These are phyloP conservation scores for Leishmania tropica DNA, from an alignment of 208 protist species.

Conservation along the genomic window DNA sequence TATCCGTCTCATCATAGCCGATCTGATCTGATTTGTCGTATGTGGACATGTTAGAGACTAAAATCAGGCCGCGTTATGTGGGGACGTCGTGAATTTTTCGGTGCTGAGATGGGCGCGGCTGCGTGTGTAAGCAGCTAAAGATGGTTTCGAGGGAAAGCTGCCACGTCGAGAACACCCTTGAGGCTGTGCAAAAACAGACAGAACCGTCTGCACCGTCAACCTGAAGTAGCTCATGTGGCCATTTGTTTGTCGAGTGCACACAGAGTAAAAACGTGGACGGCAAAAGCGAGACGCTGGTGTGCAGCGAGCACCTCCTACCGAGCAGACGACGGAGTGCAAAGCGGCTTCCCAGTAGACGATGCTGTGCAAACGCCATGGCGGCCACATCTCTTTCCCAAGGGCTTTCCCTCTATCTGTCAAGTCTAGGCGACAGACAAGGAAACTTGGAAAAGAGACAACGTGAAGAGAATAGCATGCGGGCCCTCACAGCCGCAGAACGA, in stretches of 20 bases:
- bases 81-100: neutral
- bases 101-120: neutral
- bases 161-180: neutral
- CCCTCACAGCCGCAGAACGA: neutral
- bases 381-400: neutral
- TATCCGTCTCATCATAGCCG: slow-evolving; percentile 83
- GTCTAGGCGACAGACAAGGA: neutral
- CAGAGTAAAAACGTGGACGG: neutral
- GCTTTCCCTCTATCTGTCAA: neutral
- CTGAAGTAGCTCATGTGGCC: neutral
- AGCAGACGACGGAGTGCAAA: neutral
- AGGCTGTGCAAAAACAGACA: neutral
- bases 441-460: neutral
- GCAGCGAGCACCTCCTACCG: neutral
- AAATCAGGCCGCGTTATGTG: no score
- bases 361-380: no score
- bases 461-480: neutral
- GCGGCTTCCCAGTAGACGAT: neutral
- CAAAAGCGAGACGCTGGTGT: neutral
- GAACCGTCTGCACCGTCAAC: neutral
- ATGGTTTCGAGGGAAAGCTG: neutral
- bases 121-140: neutral
- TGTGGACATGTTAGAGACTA: slow-evolving; percentile 48
- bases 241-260: neutral
- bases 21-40: slow-evolving; percentile 87